Evolutionary conservation across 202 grass and related monocot species (phyloP), one percentile per base, ranked within the genome.

Genomic region (Panicum virgatum): DNA sequence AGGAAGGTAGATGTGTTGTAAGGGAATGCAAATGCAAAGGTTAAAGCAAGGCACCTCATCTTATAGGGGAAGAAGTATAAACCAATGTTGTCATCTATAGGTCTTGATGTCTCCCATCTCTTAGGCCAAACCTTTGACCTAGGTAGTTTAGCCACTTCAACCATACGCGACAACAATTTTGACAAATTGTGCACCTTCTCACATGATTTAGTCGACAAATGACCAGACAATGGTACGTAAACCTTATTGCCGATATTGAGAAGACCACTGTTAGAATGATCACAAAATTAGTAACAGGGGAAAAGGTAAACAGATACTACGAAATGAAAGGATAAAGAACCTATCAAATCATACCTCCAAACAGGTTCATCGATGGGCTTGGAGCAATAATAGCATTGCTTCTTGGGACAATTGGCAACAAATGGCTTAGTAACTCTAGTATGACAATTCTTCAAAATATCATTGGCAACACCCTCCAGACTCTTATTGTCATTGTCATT

Each of bases 61-160:
- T 89, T 53, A 26, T 43, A 10, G 1, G 88, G 77, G 32, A 97
- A 92, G 75, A 97, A 92, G 87, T 81, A 90, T 37, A 97, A 77
- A 16, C 88, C 94, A 83, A 92, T 91, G 64, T 30, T 66, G 9
- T 86, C 78, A 81, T 71, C 62, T 13, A 45, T 82, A 38, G 83
- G 86, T 27, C 40, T 64, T 63, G 80, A 94, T 78, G 18, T 44
- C 47, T 91, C 61, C n/a, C 86, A 90, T 48, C 75, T 90, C 85
- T 80, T 94, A 85, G 94, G 91, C 88, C 92, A 94, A 12, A 61
- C 85, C 14, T 87, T 72, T 7, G 50, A 83, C 53, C 88, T 89
- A 46, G 77, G 78, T 39, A 89, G 23, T 39, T 85, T 94, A 6
- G 47, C 57, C 12, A 86, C 40, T 84, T 69, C 29, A 42, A 97